Conservation (phyloP, 306 rosid genomes). For the Gleditsia sinensis region DNA sequence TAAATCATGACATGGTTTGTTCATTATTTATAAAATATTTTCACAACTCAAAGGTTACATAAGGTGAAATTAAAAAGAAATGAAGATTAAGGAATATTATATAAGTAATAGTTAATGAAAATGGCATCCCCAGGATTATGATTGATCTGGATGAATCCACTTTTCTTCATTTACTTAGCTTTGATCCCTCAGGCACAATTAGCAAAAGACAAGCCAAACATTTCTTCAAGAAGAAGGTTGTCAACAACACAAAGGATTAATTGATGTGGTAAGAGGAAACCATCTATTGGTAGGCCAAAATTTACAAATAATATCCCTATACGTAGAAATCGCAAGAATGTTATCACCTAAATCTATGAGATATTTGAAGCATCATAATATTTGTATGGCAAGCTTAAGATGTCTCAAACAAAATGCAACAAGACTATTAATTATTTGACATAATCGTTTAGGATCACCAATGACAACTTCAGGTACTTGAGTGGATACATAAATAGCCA, state of each 20-base stretch:
- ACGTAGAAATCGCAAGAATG: neutral
- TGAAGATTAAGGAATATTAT: neutral
- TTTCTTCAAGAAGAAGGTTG: neutral
- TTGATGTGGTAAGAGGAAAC: neutral
- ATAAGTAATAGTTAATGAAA: neutral
- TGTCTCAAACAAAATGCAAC: slow-evolving; percentile 41
- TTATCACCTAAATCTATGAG: neutral
- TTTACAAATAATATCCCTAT: too few species aligned
- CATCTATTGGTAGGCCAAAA: neutral
- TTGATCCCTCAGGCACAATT: neutral
- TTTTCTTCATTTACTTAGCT: neutral
- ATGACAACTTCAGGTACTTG: slow-evolving; percentile 73
- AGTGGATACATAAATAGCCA: slow-evolving; percentile 83
- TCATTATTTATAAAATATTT: neutral
- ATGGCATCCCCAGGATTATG: neutral
- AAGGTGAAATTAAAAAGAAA: too few species aligned
- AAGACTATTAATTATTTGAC: slow-evolving; percentile 83
- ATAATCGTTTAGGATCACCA: slow-evolving; percentile 84
- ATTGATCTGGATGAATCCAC: neutral
- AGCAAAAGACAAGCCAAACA: neutral
- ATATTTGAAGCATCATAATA: neutral
- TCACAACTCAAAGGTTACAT: neutral
- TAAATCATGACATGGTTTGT: too few species aligned
- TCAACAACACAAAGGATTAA: neutral
- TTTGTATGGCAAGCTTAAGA: neutral